Evolutionary conservation across 2,329 filamentous ascomycete species (phyloP), one percentile per base, ranked within the genome.

Genomic region (Penicillium thymicola): DNA sequence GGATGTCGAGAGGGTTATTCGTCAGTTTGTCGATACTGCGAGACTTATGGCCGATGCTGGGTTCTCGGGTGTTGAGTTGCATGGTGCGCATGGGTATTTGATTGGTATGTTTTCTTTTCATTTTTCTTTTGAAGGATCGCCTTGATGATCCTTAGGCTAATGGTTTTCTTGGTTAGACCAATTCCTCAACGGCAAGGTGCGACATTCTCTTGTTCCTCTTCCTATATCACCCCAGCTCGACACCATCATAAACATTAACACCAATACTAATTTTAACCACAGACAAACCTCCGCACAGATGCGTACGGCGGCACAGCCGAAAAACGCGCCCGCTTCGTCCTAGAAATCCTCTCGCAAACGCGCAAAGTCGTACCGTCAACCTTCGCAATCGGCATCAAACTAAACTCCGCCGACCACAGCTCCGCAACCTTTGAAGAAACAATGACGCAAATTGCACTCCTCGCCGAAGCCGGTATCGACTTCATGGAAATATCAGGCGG

Each of bases 401-500:
- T 82, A 43, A 82, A 82, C 65, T 79, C 76, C 0, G 79, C 75
- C 2, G 80, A 82, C 54, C 75, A 79, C 63, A 68, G 61, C 60
- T 69, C 70, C 16, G 30, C 59, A 14, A 67, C 62, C n/a, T 70
- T 71, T 21, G 70, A 79, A 10, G 84, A 85, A 13, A 82, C 79
- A 36, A 72, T 89, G 38, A 79, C 82, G 55, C 86, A 89, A 65
- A 75, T 87, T 10, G 5, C 77, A 76, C 38, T 81, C 74, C 5
- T 76, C 1, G 65, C 66, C 14, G 69, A 71, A 11, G 72, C 71
- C 1, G 70, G 71, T 0, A 72, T 89, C 1, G 87, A 90, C 70
- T 89, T 89, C 61, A 72, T 90, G 2, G 87, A 90, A 70, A 79
- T 90, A 27, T 85, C 81, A 18, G 88, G 87, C 0, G 87, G 88